Evolutionary conservation across 495 filamentous ascomycete species (phyloP).

Genomic region (Hyaloscypha finlandica): DNA sequence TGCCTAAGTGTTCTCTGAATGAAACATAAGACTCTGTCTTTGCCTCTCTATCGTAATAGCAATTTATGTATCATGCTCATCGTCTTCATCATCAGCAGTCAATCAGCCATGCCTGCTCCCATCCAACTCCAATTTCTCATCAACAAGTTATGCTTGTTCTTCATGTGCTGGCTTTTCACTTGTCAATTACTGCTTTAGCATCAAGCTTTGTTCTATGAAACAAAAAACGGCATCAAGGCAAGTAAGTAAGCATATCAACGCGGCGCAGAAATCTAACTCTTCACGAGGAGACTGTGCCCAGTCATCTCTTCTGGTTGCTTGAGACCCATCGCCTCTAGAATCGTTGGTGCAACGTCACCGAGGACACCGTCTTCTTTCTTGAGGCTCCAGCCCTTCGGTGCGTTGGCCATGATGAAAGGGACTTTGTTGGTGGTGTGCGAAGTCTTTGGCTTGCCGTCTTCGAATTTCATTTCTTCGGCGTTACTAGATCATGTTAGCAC

Average conservation of each 20-base stretch:
- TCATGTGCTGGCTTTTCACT: constrained; percentile 31
- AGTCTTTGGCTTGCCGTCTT: constrained; percentile 93
- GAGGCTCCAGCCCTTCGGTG: constrained; percentile 84
- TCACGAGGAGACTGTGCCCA: constrained; percentile 79
- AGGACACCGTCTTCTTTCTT: constrained; percentile 85
- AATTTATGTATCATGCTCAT: neutral
- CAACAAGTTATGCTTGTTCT: constrained; percentile 6
- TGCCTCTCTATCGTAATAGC: neutral
- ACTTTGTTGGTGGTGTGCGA: constrained; percentile 97
- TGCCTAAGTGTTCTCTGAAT: neutral
- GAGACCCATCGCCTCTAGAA: constrained; percentile 88
- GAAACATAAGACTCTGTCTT: neutral
- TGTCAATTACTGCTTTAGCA: constrained; percentile 18
- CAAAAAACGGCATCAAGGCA: neutral
- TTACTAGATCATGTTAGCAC: constrained; percentile 54
- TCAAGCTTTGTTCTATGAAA: neutral
- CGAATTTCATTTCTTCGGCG: constrained; percentile 98
- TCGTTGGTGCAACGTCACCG: constrained; percentile 92
- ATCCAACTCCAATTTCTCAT: neutral
- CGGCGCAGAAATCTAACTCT: constrained; percentile 46
- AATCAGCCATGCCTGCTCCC: too few species aligned
- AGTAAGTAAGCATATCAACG: constrained; percentile 8
- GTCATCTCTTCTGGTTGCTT: constrained; percentile 90
- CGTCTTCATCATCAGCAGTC: neutral
- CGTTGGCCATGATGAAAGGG: constrained; percentile 97